Percentiles rank a stretch among this genome's conserved stretches.
Evolutionary conservation across 768 basidiomycete species (phyloP).

Genomic region (Piloderma croceum): DNA sequence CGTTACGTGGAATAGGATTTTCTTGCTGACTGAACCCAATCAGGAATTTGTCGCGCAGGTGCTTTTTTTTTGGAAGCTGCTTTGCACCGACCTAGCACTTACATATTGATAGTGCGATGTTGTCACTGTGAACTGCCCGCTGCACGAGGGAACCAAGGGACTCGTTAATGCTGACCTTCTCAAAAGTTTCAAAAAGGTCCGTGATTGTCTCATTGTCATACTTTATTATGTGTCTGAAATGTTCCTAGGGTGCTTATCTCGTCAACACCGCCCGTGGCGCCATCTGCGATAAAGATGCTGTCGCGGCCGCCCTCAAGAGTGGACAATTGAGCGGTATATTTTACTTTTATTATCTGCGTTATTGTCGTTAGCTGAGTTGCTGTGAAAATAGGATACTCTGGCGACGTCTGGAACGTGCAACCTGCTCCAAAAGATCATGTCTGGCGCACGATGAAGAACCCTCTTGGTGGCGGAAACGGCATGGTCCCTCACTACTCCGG

Average conservation of each 20-base stretch:
- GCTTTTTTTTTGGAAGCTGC: too few relatives aligned
- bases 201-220: slow-evolving; percentile 18
- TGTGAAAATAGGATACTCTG: slow-evolving; percentile 24
- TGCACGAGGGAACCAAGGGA: slow-evolving; percentile 79
- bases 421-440: slow-evolving; percentile 83
- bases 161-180: slow-evolving; percentile 79
- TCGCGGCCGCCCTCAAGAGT: slow-evolving; percentile 67
- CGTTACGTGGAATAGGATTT: too few relatives aligned
- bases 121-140: slow-evolving; percentile 82
- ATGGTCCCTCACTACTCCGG: slow-evolving; percentile 89
- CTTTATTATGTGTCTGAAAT: slow-evolving; percentile 31
- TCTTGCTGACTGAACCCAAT: slow-evolving; percentile 6
- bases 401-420: slow-evolving; percentile 83
- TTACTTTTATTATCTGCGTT: slow-evolving; percentile 23
- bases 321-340: slow-evolving; percentile 66
- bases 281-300: slow-evolving; percentile 80
- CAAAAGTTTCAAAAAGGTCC: slow-evolving; percentile 83
- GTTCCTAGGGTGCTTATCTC: slow-evolving; percentile 88
- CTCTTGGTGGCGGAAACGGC: slow-evolving; percentile 79
- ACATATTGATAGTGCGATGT: slow-evolving; percentile 58
- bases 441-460: slow-evolving; percentile 81
- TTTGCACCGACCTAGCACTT: slow-evolving; percentile 2
- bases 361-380: too few relatives aligned
- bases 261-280: slow-evolving; percentile 93
- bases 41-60: slow-evolving; percentile 43